Percentiles rank a stretch among this genome's conserved stretches.
phyloP scores from a whole-genome alignment of 352 stramenopile species.

The Globisporangium irregulare region DNA sequence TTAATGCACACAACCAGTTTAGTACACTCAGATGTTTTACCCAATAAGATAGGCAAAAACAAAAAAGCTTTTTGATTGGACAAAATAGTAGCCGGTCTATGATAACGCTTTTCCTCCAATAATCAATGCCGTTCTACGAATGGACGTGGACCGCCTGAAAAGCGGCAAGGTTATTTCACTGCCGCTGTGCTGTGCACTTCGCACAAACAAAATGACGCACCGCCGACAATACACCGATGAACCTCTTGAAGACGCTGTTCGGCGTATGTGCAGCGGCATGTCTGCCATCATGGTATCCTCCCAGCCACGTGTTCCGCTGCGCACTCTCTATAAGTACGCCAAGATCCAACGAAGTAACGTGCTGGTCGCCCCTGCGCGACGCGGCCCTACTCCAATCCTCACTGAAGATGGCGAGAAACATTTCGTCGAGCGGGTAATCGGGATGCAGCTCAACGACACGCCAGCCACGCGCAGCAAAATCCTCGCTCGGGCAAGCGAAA shows the following conservation, averaged over 20 bases:
- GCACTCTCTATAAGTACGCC: constrained; percentile 2
- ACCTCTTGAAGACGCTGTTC: not conserved
- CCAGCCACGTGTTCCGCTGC: not conserved
- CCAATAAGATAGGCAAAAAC: not conserved
- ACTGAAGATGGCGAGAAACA: not conserved
- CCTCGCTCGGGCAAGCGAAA: not conserved
- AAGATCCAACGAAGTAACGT: not conserved
- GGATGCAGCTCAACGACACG: not conserved
- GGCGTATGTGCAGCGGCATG: not conserved
- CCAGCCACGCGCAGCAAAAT: not conserved
- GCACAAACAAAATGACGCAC: not conserved
- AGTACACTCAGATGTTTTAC: constrained; percentile 7
- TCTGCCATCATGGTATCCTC: not conserved
- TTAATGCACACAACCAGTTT: constrained; percentile 5
- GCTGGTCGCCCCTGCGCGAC: not conserved
- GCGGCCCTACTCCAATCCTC: not conserved
- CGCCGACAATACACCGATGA: not conserved
- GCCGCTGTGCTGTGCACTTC: not conserved
- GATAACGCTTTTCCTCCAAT: constrained; percentile 1
- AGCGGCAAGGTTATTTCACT: not conserved
- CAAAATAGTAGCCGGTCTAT: not conserved
- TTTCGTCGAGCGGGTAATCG: not conserved
- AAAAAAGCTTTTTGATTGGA: constrained; percentile 3
- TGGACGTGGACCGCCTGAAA: constrained; percentile 1
- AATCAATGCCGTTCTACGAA: not conserved